Base-by-base conservation (phyloP, 352 stramenopile species). In the Phytopythium vexans region DNA sequence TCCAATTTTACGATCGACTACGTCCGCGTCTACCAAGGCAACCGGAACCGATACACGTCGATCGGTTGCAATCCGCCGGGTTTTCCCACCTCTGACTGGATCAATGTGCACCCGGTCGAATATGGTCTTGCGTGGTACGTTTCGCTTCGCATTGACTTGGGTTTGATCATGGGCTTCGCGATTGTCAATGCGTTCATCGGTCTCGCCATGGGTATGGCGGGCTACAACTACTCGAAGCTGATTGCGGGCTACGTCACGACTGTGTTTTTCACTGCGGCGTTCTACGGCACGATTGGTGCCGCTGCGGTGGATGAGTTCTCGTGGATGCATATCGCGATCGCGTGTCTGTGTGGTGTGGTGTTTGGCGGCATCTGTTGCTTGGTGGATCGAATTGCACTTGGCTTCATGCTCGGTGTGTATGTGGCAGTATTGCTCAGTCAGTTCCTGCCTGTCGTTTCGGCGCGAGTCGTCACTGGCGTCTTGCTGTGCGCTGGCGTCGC, bases 1-100 rank as follows among this genome's bases (percentile, higher is more conserved):
- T 89, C 83, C 11, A 92, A 94, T 66, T 97, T 98, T 63, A 96
- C 89, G 44, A 97, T 98, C 70, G 93, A 98, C 68, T 97, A 95
- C 52, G 84, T 98, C 6, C 89, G 95, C 27, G 77, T 98, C 16
- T 98, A 98, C 57, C 94, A 98, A 66, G 91, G 82, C 44, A 89
- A 89, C 40, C 68, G 89, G 64, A 89, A 97, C 62, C 72, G 83
- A 37, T 92, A 91, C 48, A 97, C 96, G 55, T 96, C 94, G 33
- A 62, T 96, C 6, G 96, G 96, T 0, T 99, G 96, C 73, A 94
- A 97, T 60, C 93, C 96, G 6, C 58, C 76, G 15, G 76, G 79
- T 3, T 98, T 92, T 50, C 93, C 92, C 15, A 98, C 95, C 10
- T 81, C 68, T 5, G 62, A 88, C 11, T 99, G 86, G 80, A 98